These are phyloP conservation scores for Wickerhamomyces bisporus DNA, from an alignment of 805 yeast genomes.

Conservation along the genomic window DNA sequence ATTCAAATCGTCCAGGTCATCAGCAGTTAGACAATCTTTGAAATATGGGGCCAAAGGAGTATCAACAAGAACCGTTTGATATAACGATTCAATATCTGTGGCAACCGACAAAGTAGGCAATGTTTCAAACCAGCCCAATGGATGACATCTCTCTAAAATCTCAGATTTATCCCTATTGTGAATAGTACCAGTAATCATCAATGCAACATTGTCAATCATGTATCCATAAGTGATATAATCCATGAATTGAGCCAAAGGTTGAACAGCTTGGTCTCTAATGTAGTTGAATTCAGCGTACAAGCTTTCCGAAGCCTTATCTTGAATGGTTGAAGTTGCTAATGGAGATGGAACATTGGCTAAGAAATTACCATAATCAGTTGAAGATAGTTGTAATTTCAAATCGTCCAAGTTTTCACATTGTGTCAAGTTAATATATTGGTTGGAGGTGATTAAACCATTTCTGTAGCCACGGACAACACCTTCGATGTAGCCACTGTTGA, in stretches of 20 bases:
- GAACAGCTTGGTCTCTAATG: slow-evolving; percentile 76
- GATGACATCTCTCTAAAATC: slow-evolving; percentile 87
- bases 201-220: slow-evolving; percentile 96
- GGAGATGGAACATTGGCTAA: slow-evolving; percentile 76
- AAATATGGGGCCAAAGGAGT: slow-evolving; percentile 98
- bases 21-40: slow-evolving; percentile 79
- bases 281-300: slow-evolving; percentile 82
- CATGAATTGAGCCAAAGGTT: slow-evolving; percentile 74
- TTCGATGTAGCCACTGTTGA: slow-evolving; percentile 70
- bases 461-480: slow-evolving; percentile 94
- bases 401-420: slow-evolving; percentile 97
- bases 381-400: slow-evolving; percentile 85
- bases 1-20: slow-evolving; percentile 89
- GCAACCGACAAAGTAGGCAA: slow-evolving; percentile 93
- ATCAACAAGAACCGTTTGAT: slow-evolving; percentile 87
- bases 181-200: slow-evolving; percentile 94
- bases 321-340: slow-evolving; percentile 83
- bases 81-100: slow-evolving; percentile 89
- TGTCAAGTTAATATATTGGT: slow-evolving; percentile 86
- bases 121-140: slow-evolving; percentile 98
- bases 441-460: slow-evolving; percentile 67
- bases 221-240: slow-evolving; percentile 93
- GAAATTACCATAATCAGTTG: slow-evolving; percentile 94
- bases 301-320: slow-evolving; percentile 68
- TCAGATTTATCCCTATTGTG: slow-evolving; percentile 92